A percentile compares a stretch with the other conserved stretches of the same genome.
phyloP scores from a whole-genome alignment of 1,284 basidiomycete species.

The Tilletiaria anomala region DNA sequence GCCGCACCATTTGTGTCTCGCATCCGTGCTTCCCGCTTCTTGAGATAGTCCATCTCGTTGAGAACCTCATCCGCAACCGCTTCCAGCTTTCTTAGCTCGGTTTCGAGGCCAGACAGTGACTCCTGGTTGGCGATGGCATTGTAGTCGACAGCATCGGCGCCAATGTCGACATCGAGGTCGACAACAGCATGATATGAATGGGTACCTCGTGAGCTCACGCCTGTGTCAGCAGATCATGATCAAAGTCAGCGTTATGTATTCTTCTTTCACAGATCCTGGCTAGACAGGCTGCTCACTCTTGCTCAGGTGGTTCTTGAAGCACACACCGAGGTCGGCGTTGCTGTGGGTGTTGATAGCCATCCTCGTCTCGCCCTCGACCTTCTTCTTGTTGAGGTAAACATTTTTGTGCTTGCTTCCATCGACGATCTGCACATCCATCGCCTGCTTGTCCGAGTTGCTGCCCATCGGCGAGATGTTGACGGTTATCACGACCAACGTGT shows the following conservation, averaged over 20 bases:
- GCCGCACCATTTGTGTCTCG: conserved; percentile 78
- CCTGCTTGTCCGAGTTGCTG: conserved; percentile 15
- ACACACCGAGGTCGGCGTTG: conserved; percentile 87
- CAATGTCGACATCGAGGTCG: conserved; percentile 92
- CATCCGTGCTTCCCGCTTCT: conserved; percentile 74
- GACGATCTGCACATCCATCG: conserved; percentile 76
- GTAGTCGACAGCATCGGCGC: conserved; percentile 95
- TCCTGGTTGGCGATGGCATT: conserved; percentile 99
- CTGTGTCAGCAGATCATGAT: not conserved
- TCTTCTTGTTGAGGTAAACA: conserved; percentile 76
- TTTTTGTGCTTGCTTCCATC: conserved; percentile 77
- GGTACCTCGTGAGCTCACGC: not conserved
- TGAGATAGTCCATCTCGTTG: conserved; percentile 85
- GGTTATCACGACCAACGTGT: conserved; percentile 54
- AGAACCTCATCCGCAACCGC: conserved; percentile 84
- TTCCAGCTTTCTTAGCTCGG: conserved; percentile 95
- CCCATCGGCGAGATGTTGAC: conserved; percentile 58
- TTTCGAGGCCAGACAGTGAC: conserved; percentile 83
- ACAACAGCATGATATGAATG: conserved; percentile 43
- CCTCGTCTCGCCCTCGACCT: conserved; percentile 75
- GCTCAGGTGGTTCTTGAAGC: conserved; percentile 67
- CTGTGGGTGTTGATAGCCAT: conserved; percentile 86
- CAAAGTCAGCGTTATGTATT: too few relatives aligned
- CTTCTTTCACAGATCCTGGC: not conserved
- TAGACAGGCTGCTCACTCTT: conserved; percentile 50